Conservation (phyloP, 1,284 basidiomycete genomes). For the Stygiomarasmius scandens region DNA sequence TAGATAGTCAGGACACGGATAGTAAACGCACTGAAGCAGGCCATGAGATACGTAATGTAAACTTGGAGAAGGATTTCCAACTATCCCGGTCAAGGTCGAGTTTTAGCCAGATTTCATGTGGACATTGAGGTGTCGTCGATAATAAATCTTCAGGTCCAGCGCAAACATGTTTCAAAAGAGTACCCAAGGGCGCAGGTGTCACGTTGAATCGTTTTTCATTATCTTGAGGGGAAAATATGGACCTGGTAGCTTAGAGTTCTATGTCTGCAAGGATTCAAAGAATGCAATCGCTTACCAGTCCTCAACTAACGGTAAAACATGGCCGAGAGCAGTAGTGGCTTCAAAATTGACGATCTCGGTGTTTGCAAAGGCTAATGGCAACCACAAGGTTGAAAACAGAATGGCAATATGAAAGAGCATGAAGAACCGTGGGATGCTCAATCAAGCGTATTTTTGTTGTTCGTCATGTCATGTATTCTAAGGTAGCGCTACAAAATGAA, state of each 20-base stretch:
- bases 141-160: conserved; percentile 24
- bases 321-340: conserved; percentile 27
- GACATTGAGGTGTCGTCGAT: conserved; percentile 33
- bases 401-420: background rate
- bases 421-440: background rate
- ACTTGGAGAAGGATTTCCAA: conserved; percentile 52
- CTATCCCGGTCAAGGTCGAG: conserved; percentile 50
- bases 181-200: conserved; percentile 46
- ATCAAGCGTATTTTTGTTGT: too few relatives aligned
- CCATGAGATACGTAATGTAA: conserved; percentile 67
- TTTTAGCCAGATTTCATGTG: conserved; percentile 57
- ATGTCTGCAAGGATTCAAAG: too few relatives aligned
- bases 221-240: conserved; percentile 1
- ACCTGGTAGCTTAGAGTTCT: conserved; percentile 1
- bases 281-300: conserved; percentile 38
- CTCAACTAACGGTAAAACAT: conserved; percentile 29
- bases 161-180: conserved; percentile 38
- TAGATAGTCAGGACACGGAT: conserved; percentile 22
- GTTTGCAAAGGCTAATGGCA: conserved; percentile 42
- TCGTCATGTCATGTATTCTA: too few relatives aligned
- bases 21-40: conserved; percentile 59
- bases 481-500: too few relatives aligned
- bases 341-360: conserved; percentile 70
- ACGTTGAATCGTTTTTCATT: conserved; percentile 33
- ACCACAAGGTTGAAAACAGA: background rate